phyloP scores from a whole-genome alignment of 108 stramenopile species.

The Cylindrotheca closterium region DNA sequence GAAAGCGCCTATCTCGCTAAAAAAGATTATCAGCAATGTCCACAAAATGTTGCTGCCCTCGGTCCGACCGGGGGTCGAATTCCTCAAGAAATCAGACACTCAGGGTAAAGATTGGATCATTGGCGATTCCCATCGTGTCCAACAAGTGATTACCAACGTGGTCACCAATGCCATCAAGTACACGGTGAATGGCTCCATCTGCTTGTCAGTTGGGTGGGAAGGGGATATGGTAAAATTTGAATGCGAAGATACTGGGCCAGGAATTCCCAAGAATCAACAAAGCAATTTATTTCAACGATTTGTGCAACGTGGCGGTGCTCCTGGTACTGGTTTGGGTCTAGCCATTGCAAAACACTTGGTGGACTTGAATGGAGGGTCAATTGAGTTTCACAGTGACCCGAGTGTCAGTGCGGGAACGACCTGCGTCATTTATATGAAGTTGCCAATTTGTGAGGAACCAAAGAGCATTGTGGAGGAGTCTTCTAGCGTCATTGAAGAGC shows the following conservation, averaged over 20 bases:
- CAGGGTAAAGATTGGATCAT: conserved; percentile 45
- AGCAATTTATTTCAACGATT: conserved; percentile 69
- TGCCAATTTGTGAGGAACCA: conserved; percentile 45
- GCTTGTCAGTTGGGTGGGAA: conserved; percentile 41
- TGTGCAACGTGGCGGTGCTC: conserved; percentile 70
- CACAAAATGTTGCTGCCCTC: conserved; percentile 59
- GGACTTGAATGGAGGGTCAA: conserved; percentile 54
- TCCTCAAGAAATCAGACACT: conserved; percentile 18
- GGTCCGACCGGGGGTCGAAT: conserved; percentile 44
- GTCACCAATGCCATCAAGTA: conserved; percentile 77
- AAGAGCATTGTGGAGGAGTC: conserved; percentile 18
- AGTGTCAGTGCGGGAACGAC: conserved; percentile 52
- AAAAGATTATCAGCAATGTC: conserved; percentile 28
- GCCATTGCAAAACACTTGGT: conserved; percentile 74
- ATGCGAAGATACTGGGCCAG: conserved; percentile 79
- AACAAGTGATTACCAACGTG: conserved; percentile 70
- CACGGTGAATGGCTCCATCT: conserved; percentile 54
- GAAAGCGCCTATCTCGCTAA: conserved; percentile 32
- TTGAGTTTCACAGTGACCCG: conserved; percentile 61
- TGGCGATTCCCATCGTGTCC: conserved; percentile 64
- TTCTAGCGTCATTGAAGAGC: conserved; percentile 34
- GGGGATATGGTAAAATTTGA: conserved; percentile 37
- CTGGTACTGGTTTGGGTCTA: conserved; percentile 78
- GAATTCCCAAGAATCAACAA: conserved; percentile 67
- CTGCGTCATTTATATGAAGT: conserved; percentile 54